These are phyloP conservation scores for Stachybotrys chlorohalonatus DNA, from an alignment of 2,329 filamentous ascomycete genomes.

Conservation along the genomic window DNA sequence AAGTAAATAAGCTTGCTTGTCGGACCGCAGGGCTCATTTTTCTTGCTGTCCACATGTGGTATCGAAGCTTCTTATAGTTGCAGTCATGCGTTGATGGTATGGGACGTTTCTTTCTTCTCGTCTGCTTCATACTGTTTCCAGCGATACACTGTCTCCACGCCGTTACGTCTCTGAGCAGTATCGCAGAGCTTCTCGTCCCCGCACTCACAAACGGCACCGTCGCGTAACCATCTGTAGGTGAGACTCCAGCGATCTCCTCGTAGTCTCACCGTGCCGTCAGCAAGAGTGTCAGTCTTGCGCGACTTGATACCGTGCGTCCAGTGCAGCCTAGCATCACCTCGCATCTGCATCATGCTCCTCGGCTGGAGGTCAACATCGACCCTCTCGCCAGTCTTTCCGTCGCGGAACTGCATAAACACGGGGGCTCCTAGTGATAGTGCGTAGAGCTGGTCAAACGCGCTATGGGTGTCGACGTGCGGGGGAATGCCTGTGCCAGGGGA, in stretches of 20 bases:
- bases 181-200: constrained; percentile 41
- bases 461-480: constrained; percentile 51
- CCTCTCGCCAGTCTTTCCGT: constrained; percentile 14
- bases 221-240: constrained; percentile 44
- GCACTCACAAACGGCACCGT: constrained; percentile 37
- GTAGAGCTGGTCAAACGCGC: constrained; percentile 34
- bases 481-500: constrained; percentile 51
- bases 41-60: neutral
- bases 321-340: constrained; percentile 38
- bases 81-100: too few relatives aligned
- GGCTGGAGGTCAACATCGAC: constrained; percentile 37
- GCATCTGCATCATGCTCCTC: constrained; percentile 42
- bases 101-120: constrained; percentile 2
- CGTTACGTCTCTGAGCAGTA: constrained; percentile 35
- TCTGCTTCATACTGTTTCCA: constrained; percentile 29
- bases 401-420: constrained; percentile 34
- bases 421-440: constrained; percentile 32
- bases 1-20: too few relatives aligned
- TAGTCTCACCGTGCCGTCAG: constrained; percentile 33
- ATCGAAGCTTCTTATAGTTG: neutral
- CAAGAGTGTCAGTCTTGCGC: constrained; percentile 39
- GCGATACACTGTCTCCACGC: constrained; percentile 40
- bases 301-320: constrained; percentile 48
- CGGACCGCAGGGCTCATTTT: neutral
- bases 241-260: constrained; percentile 42